phyloP scores from a whole-genome alignment of 495 filamentous ascomycete species.

The Pseudotulostoma volvatum region DNA sequence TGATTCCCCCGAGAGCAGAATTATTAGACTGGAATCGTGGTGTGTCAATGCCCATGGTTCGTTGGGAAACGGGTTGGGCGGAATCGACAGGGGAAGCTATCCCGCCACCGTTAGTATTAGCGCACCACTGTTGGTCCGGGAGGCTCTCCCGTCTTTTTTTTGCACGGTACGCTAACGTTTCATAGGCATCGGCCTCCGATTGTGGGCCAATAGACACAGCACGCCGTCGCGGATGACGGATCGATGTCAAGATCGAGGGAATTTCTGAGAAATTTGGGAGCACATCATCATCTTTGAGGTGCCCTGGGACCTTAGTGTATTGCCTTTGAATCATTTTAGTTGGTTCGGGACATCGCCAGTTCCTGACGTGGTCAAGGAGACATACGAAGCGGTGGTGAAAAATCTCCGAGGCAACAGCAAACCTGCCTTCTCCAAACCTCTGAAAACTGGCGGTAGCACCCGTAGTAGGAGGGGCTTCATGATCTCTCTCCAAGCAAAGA shows the following conservation, averaged over 20 bases:
- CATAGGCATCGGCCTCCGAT: conserved; percentile 89
- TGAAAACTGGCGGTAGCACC: conserved; percentile 69
- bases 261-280: conserved; percentile 74
- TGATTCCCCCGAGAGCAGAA: conserved; percentile 7
- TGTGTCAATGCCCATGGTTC: conserved; percentile 49
- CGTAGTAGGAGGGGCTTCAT: conserved; percentile 71
- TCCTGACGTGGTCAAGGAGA: conserved; percentile 3
- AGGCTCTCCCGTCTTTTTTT: conserved; percentile 63
- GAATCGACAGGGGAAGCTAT: too few species aligned
- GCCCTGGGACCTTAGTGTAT: conserved; percentile 68
- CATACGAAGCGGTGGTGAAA: conserved; percentile 71
- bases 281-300: conserved; percentile 68
- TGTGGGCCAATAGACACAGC: conserved; percentile 85
- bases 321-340: conserved; percentile 29
- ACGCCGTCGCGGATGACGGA: conserved; percentile 65
- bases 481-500: conserved; percentile 77
- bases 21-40: conserved; percentile 14
- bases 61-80: conserved; percentile 45
- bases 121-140: conserved; percentile 7
- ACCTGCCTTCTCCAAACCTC: conserved; percentile 63
- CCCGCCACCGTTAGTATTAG: conserved; percentile 3
- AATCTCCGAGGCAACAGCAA: conserved; percentile 68
- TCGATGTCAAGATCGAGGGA: conserved; percentile 56
- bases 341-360: conserved; percentile 1
- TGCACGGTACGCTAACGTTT: conserved; percentile 85